Evolutionary conservation across 2,329 filamentous ascomycete genomes (phyloP), one percentile per base, ranked within the genome.

Genomic region (Arthrinium puccinioides): DNA sequence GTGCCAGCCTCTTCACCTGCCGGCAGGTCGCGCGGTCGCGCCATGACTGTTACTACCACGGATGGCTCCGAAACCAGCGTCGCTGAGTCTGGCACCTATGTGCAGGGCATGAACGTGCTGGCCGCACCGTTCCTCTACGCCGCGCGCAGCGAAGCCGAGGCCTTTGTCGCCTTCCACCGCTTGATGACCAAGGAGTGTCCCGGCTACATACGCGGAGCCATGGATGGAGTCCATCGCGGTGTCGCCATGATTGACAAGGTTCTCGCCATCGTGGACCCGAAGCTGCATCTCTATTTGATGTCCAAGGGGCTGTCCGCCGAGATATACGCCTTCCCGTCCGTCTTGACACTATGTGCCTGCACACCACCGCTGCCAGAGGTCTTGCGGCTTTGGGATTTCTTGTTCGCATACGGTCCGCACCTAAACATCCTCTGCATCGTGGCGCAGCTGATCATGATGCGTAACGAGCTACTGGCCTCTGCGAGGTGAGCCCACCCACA

Each of bases 81-180:
- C 3, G 64, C 67, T 21, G 82, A 87, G 50, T 76, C 86, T 9
- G 87, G 88, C 21, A 89, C 86, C 27, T 98, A 98, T 52, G 90
- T 98, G 3, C 92, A 98, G 62, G 92, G 92, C 48, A 97, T 98
- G 90, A 98, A 98, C 57, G 92, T 98, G 27, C 76, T 98, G 13
- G 90, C 89, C 9, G 92, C 92, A 1, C 92, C 92, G 0, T 96
- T 98, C 55, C 71, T 98, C 31, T 98, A 98, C 59, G 88, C 87
- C 5, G 89, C 92, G 2, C 82, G 88, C 40, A 95, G 87, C 58
- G 92, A 98, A 64, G 84, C 89, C 6, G 89, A 98, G 63, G 92
- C 92, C 3, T 98, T 94, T 52, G 82, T 87, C 5, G 83, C 88
- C 2, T 96, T 98, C 52, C 81, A 94, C 56, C 81, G 80, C 29